phyloP scores from a whole-genome alignment of 2,329 filamentous ascomycete species.

The Penicillium sp. region DNA sequence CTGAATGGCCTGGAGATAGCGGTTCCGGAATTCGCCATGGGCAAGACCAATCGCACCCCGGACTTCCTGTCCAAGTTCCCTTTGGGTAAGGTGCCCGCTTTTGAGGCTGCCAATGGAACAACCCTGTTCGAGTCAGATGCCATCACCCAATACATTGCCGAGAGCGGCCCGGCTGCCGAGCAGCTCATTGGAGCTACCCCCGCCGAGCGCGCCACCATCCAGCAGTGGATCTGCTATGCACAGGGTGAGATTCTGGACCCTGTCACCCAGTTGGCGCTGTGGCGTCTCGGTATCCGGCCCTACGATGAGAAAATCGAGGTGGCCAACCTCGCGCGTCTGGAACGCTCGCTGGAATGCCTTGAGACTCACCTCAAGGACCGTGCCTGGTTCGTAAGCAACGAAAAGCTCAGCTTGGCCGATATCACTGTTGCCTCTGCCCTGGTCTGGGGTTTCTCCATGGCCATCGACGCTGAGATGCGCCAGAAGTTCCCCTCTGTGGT shows the following conservation, averaged over 20 bases:
- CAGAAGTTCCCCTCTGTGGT: conserved; percentile 25
- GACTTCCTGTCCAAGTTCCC: conserved; percentile 55
- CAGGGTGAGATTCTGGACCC: conserved; percentile 32
- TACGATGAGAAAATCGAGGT: conserved; percentile 27
- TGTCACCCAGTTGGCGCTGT: conserved; percentile 20
- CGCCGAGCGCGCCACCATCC: conserved; percentile 45
- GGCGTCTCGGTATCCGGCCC: conserved; percentile 20
- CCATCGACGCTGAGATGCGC: conserved; percentile 30
- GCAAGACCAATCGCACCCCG: conserved; percentile 45
- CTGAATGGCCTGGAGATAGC: conserved; percentile 39
- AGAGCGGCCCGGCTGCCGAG: conserved; percentile 44
- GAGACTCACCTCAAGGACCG: conserved; percentile 24
- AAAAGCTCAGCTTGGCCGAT: conserved; percentile 31
- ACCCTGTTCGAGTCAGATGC: conserved; percentile 49
- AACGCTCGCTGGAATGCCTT: conserved; percentile 20
- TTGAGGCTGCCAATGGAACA: conserved; percentile 52
- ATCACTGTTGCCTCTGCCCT: conserved; percentile 27
- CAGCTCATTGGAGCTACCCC: conserved; percentile 49
- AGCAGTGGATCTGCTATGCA: conserved; percentile 49
- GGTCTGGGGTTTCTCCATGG: conserved; percentile 27
- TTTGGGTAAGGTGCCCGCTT: conserved; percentile 53
- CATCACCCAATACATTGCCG: conserved; percentile 51
- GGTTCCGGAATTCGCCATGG: conserved; percentile 43
- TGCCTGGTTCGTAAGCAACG: conserved; percentile 23
- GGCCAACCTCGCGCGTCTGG: conserved; percentile 18